Evolutionary conservation across 2,329 filamentous ascomycete genomes (phyloP).

Genomic region (Aspergillus proliferans): DNA sequence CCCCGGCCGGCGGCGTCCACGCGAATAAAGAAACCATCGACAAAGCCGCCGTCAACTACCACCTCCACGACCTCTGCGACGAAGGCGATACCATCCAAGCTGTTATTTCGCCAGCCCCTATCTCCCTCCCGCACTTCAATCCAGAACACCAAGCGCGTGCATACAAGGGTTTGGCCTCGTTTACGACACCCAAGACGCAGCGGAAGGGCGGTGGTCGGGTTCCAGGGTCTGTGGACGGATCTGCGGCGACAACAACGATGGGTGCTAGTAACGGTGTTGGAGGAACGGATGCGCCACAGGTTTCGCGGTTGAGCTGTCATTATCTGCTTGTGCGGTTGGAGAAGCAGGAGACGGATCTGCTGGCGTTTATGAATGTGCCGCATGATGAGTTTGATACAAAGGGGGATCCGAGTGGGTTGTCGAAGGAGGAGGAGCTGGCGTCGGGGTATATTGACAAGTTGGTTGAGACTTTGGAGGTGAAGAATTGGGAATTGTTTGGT

Average conservation of each 20-base stretch:
- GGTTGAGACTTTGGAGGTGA: conserved; percentile 67
- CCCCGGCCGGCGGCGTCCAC: conserved; percentile 34
- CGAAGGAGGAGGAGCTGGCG: conserved; percentile 55
- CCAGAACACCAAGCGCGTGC: conserved; percentile 8
- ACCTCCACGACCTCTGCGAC: conserved; percentile 64
- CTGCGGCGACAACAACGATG: conserved; percentile 3
- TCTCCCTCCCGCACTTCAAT: conserved; percentile 48
- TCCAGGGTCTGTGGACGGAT: conserved; percentile 10
- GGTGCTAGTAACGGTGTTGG: conserved; percentile 14
- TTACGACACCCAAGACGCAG: conserved; percentile 16
- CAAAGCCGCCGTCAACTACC: conserved; percentile 58
- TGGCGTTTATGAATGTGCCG: conserved; percentile 83
- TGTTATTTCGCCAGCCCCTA: conserved; percentile 58
- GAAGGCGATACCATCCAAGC: conserved; percentile 60
- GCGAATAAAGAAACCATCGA: conserved; percentile 56
- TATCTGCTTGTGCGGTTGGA: conserved; percentile 72
- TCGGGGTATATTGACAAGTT: conserved; percentile 41
- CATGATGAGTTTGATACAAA: conserved; percentile 67
- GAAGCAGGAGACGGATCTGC: conserved; percentile 68
- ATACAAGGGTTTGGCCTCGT: conserved; percentile 24
- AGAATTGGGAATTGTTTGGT: conserved; percentile 72
- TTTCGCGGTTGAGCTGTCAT: conserved; percentile 58
- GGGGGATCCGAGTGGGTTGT: conserved; percentile 62
- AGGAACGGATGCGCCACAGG: conserved; percentile 11
- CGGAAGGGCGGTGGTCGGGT: conserved; percentile 4